Evolutionary conservation across 257 asterid genomes (phyloP).

Genomic region (Rhazya stricta): DNA sequence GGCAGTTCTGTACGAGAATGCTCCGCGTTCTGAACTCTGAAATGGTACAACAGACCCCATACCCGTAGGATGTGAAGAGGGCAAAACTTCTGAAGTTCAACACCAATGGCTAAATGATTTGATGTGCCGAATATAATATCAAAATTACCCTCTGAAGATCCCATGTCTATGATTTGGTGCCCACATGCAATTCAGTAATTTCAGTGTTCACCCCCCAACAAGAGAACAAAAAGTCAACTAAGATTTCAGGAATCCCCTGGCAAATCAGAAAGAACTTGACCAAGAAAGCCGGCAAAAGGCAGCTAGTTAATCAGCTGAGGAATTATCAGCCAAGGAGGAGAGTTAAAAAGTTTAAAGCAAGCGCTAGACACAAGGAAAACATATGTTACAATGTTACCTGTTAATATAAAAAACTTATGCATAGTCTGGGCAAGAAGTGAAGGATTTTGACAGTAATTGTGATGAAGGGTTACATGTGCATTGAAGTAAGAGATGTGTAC

Average conservation of each 20-base stretch:
- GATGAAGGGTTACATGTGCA: slow-evolving; percentile 2
- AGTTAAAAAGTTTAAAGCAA: slow-evolving; percentile 7
- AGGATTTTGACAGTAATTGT: neutral
- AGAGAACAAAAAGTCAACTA: slow-evolving; percentile 25
- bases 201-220: slow-evolving; percentile 3
- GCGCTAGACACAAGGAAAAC: slow-evolving; percentile 17
- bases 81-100: neutral
- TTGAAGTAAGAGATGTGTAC: neutral
- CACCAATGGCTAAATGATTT: neutral
- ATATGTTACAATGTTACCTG: slow-evolving; percentile 5
- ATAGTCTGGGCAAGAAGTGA: slow-evolving; percentile 4
- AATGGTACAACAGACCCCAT: neutral
- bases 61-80: neutral
- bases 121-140: neutral
- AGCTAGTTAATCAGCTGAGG: slow-evolving; percentile 14
- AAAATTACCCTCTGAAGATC: slow-evolving; percentile 2
- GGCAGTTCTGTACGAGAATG: neutral
- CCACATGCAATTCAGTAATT: slow-evolving; percentile 15
- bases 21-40: neutral
- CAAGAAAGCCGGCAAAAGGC: neutral
- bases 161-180: slow-evolving; percentile 8
- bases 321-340: slow-evolving; percentile 14
- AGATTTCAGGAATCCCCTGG: slow-evolving; percentile 16
- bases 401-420: neutral
- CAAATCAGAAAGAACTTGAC: slow-evolving; percentile 7